A percentile compares a stretch with the other conserved stretches of the same genome.
Conservation (phyloP, 2,329 filamentous ascomycete species). For the Colletotrichum sp. region DNA sequence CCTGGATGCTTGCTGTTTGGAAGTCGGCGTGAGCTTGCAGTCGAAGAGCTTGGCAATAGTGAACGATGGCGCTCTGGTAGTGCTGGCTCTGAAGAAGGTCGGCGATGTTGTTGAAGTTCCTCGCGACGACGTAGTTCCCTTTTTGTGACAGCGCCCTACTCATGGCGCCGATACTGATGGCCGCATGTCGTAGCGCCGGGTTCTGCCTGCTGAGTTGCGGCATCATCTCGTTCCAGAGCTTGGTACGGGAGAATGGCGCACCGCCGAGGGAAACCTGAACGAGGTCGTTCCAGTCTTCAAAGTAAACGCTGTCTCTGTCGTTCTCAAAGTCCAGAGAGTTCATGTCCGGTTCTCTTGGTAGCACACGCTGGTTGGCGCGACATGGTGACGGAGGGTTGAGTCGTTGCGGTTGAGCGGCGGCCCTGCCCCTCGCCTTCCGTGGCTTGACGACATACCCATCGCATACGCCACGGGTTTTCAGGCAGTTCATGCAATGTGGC, state of each 20-base stretch:
- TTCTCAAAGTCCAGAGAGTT: constrained; percentile 18
- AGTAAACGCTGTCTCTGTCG: constrained; percentile 19
- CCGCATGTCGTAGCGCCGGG: constrained; percentile 37
- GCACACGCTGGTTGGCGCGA: neutral
- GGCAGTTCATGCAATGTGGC: constrained; percentile 44
- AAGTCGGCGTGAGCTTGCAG: constrained; percentile 41
- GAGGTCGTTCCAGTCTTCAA: constrained; percentile 21
- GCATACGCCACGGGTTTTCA: constrained; percentile 20
- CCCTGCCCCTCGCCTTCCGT: neutral
- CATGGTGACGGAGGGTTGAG: neutral
- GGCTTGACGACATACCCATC: constrained; percentile 20
- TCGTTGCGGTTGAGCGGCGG: neutral
- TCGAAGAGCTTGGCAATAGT: constrained; percentile 46
- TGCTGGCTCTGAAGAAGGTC: constrained; percentile 19
- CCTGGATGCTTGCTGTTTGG: constrained; percentile 39
- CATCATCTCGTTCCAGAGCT: constrained; percentile 42
- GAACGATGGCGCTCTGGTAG: constrained; percentile 43
- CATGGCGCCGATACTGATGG: constrained; percentile 45
- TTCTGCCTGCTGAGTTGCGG: constrained; percentile 19
- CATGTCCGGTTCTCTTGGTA: constrained; percentile 10
- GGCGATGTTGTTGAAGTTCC: constrained; percentile 7
- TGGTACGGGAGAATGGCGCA: neutral
- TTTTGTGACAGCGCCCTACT: constrained; percentile 31
- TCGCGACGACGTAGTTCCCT: neutral
- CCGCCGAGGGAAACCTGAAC: constrained; percentile 13